Conservation (phyloP, 805 yeast genomes). For the Ogataea methanolica region DNA sequence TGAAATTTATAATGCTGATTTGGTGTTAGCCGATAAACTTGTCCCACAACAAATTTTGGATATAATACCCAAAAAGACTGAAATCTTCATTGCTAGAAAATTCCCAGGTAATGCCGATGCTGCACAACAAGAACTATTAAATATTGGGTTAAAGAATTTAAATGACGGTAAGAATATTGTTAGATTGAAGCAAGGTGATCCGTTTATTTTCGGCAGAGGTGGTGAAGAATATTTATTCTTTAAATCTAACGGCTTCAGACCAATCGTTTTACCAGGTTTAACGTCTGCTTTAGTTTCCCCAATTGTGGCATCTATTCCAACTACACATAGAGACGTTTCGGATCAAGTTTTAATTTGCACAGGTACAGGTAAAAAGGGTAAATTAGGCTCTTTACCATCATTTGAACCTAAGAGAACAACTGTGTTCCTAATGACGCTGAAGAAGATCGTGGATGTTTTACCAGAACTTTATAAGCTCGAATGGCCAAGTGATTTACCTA, state of each 20-base stretch:
- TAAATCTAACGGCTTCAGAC: slow-evolving; percentile 58
- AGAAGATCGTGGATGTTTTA: slow-evolving; percentile 58
- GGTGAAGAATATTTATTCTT: slow-evolving; percentile 86
- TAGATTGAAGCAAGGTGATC: slow-evolving; percentile 93
- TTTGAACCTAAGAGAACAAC: slow-evolving; percentile 73
- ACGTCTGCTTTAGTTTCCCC: slow-evolving; percentile 90
- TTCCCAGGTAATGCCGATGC: slow-evolving; percentile 96
- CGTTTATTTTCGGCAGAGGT: slow-evolving; percentile 93
- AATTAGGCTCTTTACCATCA: slow-evolving; percentile 71
- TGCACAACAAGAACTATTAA: slow-evolving; percentile 81
- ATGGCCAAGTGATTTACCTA: slow-evolving; percentile 74
- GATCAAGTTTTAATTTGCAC: slow-evolving; percentile 93
- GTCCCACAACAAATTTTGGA: slow-evolving; percentile 87
- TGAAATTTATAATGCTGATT: slow-evolving; percentile 77
- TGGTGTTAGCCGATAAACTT: slow-evolving; percentile 82
- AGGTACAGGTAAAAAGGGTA: slow-evolving; percentile 89
- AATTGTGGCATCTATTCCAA: slow-evolving; percentile 75
- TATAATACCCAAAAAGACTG: slow-evolving; percentile 71
- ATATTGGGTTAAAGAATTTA: slow-evolving; percentile 65
- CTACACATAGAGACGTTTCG: slow-evolving; percentile 87
- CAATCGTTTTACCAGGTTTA: slow-evolving; percentile 79
- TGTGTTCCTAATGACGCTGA: slow-evolving; percentile 85
- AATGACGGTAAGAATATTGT: slow-evolving; percentile 72
- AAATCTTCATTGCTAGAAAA: slow-evolving; percentile 81
- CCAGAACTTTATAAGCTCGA: slow-evolving; percentile 39